Evolutionary conservation across 768 basidiomycete species (phyloP), one percentile per base, ranked within the genome.

Genomic region (Phallus indusiatus): DNA sequence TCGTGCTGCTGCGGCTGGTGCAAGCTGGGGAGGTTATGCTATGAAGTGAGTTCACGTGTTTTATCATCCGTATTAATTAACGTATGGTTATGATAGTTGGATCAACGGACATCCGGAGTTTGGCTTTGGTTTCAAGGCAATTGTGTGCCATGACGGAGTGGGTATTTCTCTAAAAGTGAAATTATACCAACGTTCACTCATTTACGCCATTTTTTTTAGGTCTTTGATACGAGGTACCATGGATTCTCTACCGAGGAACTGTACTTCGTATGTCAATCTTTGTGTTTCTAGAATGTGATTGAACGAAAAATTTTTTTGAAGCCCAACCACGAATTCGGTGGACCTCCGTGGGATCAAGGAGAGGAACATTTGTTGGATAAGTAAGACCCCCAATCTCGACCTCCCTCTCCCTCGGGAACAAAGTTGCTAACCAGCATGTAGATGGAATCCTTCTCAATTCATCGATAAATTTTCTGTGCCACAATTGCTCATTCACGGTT

Each of bases 41-140:
- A 85, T 92, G 74, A 91, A 93, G 89, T 90, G 66, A 17, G 79
- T 59, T 4, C 50, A 53, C 24, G 28, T 21, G 21, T 16, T 47
- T 47, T 12, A 9, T n/a, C 7, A n/a, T 60, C 47, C 64, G 37
- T 65, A 42, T 46, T 51, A 20, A 17, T 61, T 57, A 14, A 17
- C 33, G 52, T 54, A 1, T 46, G 59, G 56, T 55, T 16, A 36
- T 28, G 51, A 61, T 53, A 95, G 93, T 70, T 96, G 91, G 91
- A 94, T 96, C 56, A 90, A 95, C 72, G 91, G 93, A 0, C 90
- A 96, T 67, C 89, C 90, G 10, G 92, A 95, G 65, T 90, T 78
- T 62, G 85, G 80, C 2, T 92, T 93, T 68, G 80, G 81, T 20
- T 96, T 98, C 78, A 96, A 94, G 73, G 91, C 92, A 4, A 76